A percentile compares a stretch with the other conserved stretches of the same genome.
These are phyloP conservation scores for Boletus speciosus DNA, from an alignment of 768 basidiomycete genomes.

Conservation along the genomic window DNA sequence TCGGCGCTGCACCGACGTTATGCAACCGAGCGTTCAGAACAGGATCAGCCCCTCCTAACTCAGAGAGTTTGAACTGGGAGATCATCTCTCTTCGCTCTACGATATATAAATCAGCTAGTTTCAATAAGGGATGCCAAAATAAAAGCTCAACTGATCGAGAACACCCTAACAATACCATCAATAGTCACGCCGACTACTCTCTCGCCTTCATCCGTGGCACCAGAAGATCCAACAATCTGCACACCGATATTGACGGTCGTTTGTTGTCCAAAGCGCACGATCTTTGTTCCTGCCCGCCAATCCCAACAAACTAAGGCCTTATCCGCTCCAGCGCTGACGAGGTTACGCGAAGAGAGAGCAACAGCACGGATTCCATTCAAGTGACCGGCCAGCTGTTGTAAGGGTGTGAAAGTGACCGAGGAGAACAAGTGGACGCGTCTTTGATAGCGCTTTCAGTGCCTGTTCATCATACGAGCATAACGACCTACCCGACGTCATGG, in stretches of 20 bases:
- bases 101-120: conserved; percentile 4
- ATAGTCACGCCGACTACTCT: conserved; percentile 88
- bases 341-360: conserved; percentile 77
- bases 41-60: conserved; percentile 68
- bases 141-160: conserved; percentile 73
- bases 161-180: conserved; percentile 86
- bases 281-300: conserved; percentile 85
- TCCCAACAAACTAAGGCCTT: conserved; percentile 84
- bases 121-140: neutral
- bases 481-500: conserved; percentile 80
- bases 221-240: conserved; percentile 63
- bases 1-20: conserved; percentile 75
- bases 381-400: conserved; percentile 83
- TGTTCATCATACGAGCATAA: neutral
- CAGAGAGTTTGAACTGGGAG: conserved; percentile 83
- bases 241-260: conserved; percentile 91
- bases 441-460: conserved; percentile 2
- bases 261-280: conserved; percentile 89
- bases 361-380: conserved; percentile 89
- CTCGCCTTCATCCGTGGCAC: conserved; percentile 56
- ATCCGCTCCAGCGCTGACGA: conserved; percentile 78
- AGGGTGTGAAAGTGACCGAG: conserved; percentile 75
- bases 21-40: conserved; percentile 62
- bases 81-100: conserved; percentile 79
- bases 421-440: conserved; percentile 89